Evolutionary conservation across 768 basidiomycete species (phyloP).

Genomic region (Suillus subluteus): DNA sequence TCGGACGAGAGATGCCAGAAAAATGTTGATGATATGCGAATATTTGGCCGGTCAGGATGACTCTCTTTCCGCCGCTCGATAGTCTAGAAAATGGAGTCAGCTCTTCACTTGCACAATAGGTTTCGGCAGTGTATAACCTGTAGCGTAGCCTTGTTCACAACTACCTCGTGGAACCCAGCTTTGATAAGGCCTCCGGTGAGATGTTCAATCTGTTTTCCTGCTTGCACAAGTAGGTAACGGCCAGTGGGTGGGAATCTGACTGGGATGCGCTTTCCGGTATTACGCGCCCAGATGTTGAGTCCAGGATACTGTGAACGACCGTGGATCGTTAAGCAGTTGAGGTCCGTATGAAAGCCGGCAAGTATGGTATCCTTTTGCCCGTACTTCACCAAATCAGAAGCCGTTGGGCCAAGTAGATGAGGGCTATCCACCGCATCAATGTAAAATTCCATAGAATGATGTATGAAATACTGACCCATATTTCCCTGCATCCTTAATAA

Average conservation of each 20-base stretch:
- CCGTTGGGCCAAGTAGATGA: slow-evolving; percentile 91
- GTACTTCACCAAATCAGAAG: slow-evolving; percentile 85
- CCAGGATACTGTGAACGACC: slow-evolving; percentile 87
- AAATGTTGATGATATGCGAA: slow-evolving; percentile 96
- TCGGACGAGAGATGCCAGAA: slow-evolving; percentile 95
- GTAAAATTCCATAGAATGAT: slow-evolving; percentile 1
- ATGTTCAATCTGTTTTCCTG: slow-evolving; percentile 94
- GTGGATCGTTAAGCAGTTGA: slow-evolving; percentile 93
- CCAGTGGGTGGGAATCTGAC: slow-evolving; percentile 85
- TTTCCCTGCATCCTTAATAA: slow-evolving; percentile 77
- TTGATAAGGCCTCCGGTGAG: slow-evolving; percentile 83
- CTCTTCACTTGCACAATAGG: not conserved
- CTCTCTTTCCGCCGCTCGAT: slow-evolving; percentile 62
- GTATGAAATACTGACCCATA: slow-evolving; percentile 64
- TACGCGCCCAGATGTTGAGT: slow-evolving; percentile 93
- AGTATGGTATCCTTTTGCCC: slow-evolving; percentile 81
- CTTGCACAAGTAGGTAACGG: slow-evolving; percentile 87
- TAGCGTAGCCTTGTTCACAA: slow-evolving; percentile 81
- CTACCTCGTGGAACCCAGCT: slow-evolving; percentile 95
- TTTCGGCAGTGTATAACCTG: slow-evolving; percentile 46
- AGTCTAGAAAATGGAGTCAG: slow-evolving; percentile 43
- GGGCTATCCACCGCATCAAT: slow-evolving; percentile 46
- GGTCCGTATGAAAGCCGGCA: slow-evolving; percentile 93
- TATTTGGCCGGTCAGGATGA: slow-evolving; percentile 77
- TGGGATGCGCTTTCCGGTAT: slow-evolving; percentile 86